Evolutionary conservation across 306 rosid genomes (phyloP), one percentile per base, ranked within the genome.

Genomic region (Parietaria judaica): DNA sequence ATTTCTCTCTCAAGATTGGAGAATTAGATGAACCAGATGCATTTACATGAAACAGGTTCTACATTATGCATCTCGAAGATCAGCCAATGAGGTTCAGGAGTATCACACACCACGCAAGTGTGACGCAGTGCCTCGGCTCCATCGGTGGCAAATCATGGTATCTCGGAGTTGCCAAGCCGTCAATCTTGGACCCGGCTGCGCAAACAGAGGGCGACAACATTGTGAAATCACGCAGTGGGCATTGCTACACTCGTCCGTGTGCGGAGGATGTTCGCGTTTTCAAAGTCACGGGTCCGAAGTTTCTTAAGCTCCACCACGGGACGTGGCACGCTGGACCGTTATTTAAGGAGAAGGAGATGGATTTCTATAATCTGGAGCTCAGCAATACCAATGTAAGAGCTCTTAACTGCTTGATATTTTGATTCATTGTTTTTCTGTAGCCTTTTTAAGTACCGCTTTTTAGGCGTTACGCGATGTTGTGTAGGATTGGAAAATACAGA

Each of bases 311-410:
- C 58, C 70, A 86, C 31, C 74, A 23, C 0, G 98, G 96, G 66
- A 92, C 98, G 49, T 92, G 96, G 98, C 98, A 92, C 37, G 96
- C 94, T 2, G 98, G 98, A 23, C 98, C 98, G 66, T 69, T 88
- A 52, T 92, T 85, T 69, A 79, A 71, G 75, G 71, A 60, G 45
- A 62, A 52, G n/a, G 9, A 76, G 0, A 82, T 84, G 82, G 88
- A 84, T 70, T 92, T 88, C 50, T 88, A 80, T 75, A 92, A 80
- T 71, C 73, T 92, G 36, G 96, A 88, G 64, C 73, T 88, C 11
- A 84, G 73, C 71, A 46, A 84, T 43, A 86, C 95, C 52, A 83
- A 86, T 74, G 94, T 86, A 60, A 85, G 66, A 23, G 31, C 31
- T 23, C 31, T 23, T 14, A 9, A 43, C 62, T 11, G 15, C 34